A percentile compares a stretch with the other conserved stretches of the same genome.
phyloP scores from a whole-genome alignment of 2,329 filamentous ascomycete species.

The Blumeriella jaapii region DNA sequence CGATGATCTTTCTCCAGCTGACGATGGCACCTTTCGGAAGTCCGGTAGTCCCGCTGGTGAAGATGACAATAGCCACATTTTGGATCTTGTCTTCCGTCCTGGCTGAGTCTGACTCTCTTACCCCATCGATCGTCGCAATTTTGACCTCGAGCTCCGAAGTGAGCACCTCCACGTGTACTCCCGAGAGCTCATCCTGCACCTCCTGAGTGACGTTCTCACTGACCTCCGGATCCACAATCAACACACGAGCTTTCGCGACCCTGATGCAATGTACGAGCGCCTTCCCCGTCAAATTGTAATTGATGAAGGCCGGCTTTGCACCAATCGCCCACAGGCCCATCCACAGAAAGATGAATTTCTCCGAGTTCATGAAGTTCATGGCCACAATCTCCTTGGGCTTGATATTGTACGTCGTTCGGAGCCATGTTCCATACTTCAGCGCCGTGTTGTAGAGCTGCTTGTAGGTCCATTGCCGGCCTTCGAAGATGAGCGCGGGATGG shows the following conservation, averaged over 20 bases:
- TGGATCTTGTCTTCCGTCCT: conserved; percentile 37
- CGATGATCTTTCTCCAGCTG: conserved; percentile 55
- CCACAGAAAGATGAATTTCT: conserved; percentile 63
- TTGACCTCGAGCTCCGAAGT: conserved; percentile 44
- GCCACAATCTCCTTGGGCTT: conserved; percentile 66
- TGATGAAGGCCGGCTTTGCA: conserved; percentile 74
- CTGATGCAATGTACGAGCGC: conserved; percentile 64
- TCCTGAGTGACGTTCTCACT: conserved; percentile 45
- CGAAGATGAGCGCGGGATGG: conserved; percentile 52
- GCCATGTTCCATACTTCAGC: conserved; percentile 64
- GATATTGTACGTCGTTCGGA: conserved; percentile 52
- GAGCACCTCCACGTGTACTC: conserved; percentile 50
- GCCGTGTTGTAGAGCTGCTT: conserved; percentile 60
- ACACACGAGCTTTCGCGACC: conserved; percentile 51
- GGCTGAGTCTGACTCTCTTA: conserved; percentile 46
- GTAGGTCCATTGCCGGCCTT: conserved; percentile 61
- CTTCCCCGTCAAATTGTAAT: conserved; percentile 68
- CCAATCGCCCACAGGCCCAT: conserved; percentile 75
- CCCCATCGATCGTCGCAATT: conserved; percentile 38
- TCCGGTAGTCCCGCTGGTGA: conserved; percentile 77
- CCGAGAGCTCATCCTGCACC: conserved; percentile 38
- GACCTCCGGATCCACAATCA: conserved; percentile 57
- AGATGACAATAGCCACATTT: conserved; percentile 64
- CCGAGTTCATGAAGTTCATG: conserved; percentile 70
- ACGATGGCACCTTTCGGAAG: conserved; percentile 71